Conservation (phyloP, 208 protist genomes). For the Trypanosoma lewisi region DNA sequence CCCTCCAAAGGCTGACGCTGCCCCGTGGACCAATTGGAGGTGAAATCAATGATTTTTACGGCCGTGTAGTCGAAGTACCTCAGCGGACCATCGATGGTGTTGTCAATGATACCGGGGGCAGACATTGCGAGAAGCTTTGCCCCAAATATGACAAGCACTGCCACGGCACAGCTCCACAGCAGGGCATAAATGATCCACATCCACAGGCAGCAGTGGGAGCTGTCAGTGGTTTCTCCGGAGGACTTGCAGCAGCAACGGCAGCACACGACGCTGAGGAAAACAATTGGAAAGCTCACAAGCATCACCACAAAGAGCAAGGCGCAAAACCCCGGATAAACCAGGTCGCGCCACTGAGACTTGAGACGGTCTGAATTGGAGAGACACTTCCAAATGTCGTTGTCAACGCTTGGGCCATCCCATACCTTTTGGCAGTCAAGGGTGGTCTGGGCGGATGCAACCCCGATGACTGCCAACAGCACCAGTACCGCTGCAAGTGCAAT, state of each 20-base stretch:
- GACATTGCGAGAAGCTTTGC: slow-evolving; percentile 10
- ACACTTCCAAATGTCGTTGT: slow-evolving; percentile 63
- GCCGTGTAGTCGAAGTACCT: slow-evolving; percentile 20
- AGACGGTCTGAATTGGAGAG: slow-evolving; percentile 48
- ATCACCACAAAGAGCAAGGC: slow-evolving; percentile 55
- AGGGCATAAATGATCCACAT: slow-evolving; percentile 63
- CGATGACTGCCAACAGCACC: slow-evolving; percentile 23
- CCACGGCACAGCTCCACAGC: slow-evolving; percentile 45
- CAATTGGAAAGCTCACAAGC: slow-evolving; percentile 52
- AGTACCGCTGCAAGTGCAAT: slow-evolving; percentile 15
- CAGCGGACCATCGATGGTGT: slow-evolving; percentile 12
- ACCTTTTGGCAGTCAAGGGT: slow-evolving; percentile 65
- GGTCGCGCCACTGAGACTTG: slow-evolving; percentile 49
- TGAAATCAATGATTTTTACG: slow-evolving; percentile 19
- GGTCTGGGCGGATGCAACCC: slow-evolving; percentile 5
- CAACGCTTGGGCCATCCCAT: slow-evolving; percentile 48
- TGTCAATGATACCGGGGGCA: not conserved
- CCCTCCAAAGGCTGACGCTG: not conserved
- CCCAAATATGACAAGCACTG: slow-evolving; percentile 62
- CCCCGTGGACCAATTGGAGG: slow-evolving; percentile 10
- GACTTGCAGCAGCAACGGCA: slow-evolving; percentile 10
- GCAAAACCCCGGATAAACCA: slow-evolving; percentile 49
- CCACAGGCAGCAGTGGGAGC: slow-evolving; percentile 54
- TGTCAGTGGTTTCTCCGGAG: not conserved
- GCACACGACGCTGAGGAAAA: slow-evolving; percentile 22